A percentile compares a stretch with the other conserved stretches of the same genome.
These are phyloP conservation scores for Fusarium sp. DNA, from an alignment of 2,329 filamentous ascomycete species.

Conservation along the genomic window DNA sequence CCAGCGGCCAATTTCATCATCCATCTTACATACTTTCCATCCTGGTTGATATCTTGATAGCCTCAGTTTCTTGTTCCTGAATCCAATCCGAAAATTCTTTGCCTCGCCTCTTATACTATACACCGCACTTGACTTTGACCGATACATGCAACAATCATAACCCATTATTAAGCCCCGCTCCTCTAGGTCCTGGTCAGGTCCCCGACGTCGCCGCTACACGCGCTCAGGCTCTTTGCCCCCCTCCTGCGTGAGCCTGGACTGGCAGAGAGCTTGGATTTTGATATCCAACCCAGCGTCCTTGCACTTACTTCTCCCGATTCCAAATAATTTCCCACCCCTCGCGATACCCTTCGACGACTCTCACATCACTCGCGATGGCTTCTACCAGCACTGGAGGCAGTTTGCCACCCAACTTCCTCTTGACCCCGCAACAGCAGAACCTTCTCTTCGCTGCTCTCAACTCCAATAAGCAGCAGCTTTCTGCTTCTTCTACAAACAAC, in stretches of 20 bases:
- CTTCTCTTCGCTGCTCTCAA: conserved; percentile 81
- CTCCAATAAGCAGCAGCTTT: conserved; percentile 67
- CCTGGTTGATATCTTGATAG: conserved; percentile 10
- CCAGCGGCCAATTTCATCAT: conserved; percentile 42
- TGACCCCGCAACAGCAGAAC: conserved; percentile 81
- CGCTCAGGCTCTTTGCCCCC: conserved; percentile 44
- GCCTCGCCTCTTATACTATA: conserved; percentile 2
- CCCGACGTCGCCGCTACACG: conserved; percentile 41
- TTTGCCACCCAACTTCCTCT: conserved; percentile 69
- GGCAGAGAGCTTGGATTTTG: conserved; percentile 45
- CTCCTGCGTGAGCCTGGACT: conserved; percentile 42
- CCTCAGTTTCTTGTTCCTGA: conserved; percentile 20
- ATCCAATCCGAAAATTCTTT: conserved; percentile 41
- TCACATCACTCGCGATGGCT: conserved; percentile 57
- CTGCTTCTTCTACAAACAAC: conserved; percentile 53
- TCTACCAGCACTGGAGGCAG: conserved; percentile 59
- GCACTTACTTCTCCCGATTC: conserved; percentile 18
- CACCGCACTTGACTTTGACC: conserved; percentile 18
- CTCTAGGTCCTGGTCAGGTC: conserved; percentile 19
- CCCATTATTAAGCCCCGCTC: conserved; percentile 28
- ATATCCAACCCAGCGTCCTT: conserved; percentile 27
- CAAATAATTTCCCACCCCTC: conserved; percentile 7
- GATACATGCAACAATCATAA: conserved; percentile 16
- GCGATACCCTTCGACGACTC: conserved; percentile 9
- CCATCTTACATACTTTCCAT: conserved; percentile 39